Base-by-base conservation (phyloP, 2,329 filamentous ascomycete genomes). In the Fusarium citri region DNA sequence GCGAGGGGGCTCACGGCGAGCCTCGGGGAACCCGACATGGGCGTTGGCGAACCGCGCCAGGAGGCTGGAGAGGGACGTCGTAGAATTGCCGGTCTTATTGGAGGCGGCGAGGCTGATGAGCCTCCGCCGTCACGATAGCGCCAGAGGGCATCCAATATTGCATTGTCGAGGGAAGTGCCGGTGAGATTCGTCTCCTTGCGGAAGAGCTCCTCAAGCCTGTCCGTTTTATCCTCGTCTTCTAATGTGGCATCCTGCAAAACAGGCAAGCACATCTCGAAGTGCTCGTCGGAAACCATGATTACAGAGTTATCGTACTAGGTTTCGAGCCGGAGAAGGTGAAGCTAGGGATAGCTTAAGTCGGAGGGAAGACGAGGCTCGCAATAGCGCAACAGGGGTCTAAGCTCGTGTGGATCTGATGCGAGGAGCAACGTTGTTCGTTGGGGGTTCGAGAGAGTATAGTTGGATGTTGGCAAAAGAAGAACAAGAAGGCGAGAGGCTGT, bases 161-260 rank as follows among this genome's bases (percentile, higher is more conserved):
- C 92, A 83, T 98, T 96, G 78, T 98, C 96, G 57, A 98, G 87
- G 23, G 91, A 87, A 71, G 90, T 84, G 63, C 94, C 95, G 20
- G 87, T 88, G 72, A 98, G 84, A 30, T 85, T 87, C 10, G 94
- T 94, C 81, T 94, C 90, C 73, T 90, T 91, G 80, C 90, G 91
- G 75, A 98, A 85, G 55, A 98, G 86, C 72, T 94, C 92, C 82
- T 98, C 94, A 55, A 98, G 86, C 81, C 89, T 92, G 81, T 98
- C 95, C 50, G 93, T 95, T 85, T 96, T 97, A 77, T 98, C 95
- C 81, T 99, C 96, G 69, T 98, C 96, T 75, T 97, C 93, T 66
- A 97, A 86, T 58, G 87, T 85, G 62, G 89, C 83, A 81, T 98
- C 91, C 83, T 96, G 91, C 70, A 99, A 88, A 77, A 98, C 88